Evolutionary conservation across 345 rosid species (phyloP).

Genomic region (Citrus sp.): DNA sequence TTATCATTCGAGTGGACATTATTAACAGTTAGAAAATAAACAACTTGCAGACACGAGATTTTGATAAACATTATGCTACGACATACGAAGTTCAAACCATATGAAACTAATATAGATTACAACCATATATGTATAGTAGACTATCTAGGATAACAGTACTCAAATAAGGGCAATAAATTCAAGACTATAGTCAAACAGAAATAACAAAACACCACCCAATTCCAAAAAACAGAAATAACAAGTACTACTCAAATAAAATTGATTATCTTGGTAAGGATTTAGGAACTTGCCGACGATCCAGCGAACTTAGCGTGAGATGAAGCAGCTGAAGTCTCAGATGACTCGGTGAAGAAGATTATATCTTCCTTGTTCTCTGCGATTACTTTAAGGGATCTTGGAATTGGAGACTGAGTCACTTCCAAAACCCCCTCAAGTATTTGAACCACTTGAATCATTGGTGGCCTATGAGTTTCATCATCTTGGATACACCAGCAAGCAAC

Average conservation of each 20-base stretch:
- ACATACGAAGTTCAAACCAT: too few relatives aligned
- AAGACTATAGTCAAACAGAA: too few relatives aligned
- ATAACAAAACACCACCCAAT: not conserved
- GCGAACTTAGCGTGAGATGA: slow-evolving; percentile 30
- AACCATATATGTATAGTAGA: too few relatives aligned
- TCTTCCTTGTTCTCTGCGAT: slow-evolving; percentile 31
- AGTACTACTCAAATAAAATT: not conserved
- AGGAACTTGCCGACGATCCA: slow-evolving; percentile 16
- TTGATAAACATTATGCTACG: too few relatives aligned
- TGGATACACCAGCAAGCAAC: slow-evolving; percentile 90
- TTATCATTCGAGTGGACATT: too few relatives aligned
- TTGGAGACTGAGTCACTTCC: slow-evolving; percentile 53
- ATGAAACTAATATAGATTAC: too few relatives aligned
- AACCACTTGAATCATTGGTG: slow-evolving; percentile 78
- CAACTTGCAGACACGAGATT: too few relatives aligned
- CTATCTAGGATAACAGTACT: too few relatives aligned
- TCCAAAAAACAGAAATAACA: not conserved
- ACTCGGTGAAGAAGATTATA: slow-evolving; percentile 45
- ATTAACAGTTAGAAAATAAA: too few relatives aligned
- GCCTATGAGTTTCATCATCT: slow-evolving; percentile 72
- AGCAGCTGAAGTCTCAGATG: slow-evolving; percentile 34
- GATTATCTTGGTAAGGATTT: not conserved
- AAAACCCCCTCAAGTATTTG: slow-evolving; percentile 75
- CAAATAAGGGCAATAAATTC: too few relatives aligned
- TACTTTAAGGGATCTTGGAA: slow-evolving; percentile 61